A percentile compares a stretch with the other conserved stretches of the same genome.
phyloP scores from a whole-genome alignment of 345 rosid genomes.

The Brassica carinata region DNA sequence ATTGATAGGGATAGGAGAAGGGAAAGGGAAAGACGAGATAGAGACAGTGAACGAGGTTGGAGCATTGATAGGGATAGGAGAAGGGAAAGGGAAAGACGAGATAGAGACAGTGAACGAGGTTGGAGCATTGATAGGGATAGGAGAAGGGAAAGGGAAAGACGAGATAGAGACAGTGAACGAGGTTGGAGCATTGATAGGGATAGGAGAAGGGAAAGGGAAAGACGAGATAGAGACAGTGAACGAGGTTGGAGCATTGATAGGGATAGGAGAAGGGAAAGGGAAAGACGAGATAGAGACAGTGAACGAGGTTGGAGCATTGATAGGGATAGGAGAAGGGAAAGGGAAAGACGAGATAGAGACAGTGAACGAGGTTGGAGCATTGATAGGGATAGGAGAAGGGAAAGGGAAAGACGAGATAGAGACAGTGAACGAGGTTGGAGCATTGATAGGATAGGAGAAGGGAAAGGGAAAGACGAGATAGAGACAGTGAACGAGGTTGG shows the following conservation, averaged over 20 bases:
- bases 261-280: conserved; percentile 40
- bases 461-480: conserved; percentile 33
- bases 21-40: conserved; percentile 28
- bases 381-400: conserved; percentile 45
- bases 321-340: too few relatives aligned
- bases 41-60: conserved; percentile 45
- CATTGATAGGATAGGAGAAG: conserved; percentile 46
- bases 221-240: conserved; percentile 37
- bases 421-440: conserved; percentile 47
- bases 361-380: conserved; percentile 47
- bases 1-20: conserved; percentile 45
- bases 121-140: too few relatives aligned
- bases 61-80: conserved; percentile 49
- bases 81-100: conserved; percentile 30
- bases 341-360: conserved; percentile 35
- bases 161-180: conserved; percentile 41
- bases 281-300: conserved; percentile 39
- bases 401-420: conserved; percentile 29
- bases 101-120: conserved; percentile 43
- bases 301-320: too few relatives aligned
- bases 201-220: conserved; percentile 34
- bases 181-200: conserved; percentile 50
- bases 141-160: conserved; percentile 46
- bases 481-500: conserved; percentile 44
- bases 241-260: conserved; percentile 49